Base-by-base conservation (phyloP, 179 eudicot species). In the Drosera spatulata region DNA sequence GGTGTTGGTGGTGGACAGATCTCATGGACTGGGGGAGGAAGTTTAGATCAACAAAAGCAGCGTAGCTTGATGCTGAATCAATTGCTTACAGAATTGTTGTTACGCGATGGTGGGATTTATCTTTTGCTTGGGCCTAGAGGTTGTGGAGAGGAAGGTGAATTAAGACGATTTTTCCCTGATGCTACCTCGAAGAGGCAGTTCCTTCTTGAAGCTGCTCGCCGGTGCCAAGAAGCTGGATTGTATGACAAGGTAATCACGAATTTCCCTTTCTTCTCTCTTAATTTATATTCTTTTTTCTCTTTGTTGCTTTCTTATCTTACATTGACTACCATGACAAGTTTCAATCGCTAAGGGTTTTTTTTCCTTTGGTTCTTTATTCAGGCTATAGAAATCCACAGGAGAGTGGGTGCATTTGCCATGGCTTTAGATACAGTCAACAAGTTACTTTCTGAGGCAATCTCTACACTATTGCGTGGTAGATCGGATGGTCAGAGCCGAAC, bases 1-100 rank as follows among this genome's bases (percentile, higher is more conserved):
- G 83, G 95, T 10, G 77, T 86, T 78, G 99, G 95, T 66, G 99
- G 99, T 59, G 99, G 99, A 50, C 88, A 86, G 64, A 45, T 89
- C 68, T 89, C 99, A 42, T 89, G 96, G 95, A 84, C 71, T 56
- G 96, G 95, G 41, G 77, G 96, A 77, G 77, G 77, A 73, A 84
- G 72, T 66, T 73, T 75, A 56, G 96, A 93, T 81, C 99, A 93
- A 79, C 96, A 86, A 71, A 79, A 96, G 68, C 96, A 89, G 91
- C 84, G 82, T 66, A 81, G 66, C 67, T 67, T 86, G 86, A 83
- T 89, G 93, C 66, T 89, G 73, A 89, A 89, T 67, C 96, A 93
- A 77, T 93, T 93, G 58, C 95, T 93, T 61, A 81, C 81, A 22
- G 99, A 93, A 69, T 58, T 93, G 59, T 63, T 93, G 69, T 71